Evolutionary conservation across 371 early-diverging fungal species (phyloP).

Genomic region (Mucor mucedo): DNA sequence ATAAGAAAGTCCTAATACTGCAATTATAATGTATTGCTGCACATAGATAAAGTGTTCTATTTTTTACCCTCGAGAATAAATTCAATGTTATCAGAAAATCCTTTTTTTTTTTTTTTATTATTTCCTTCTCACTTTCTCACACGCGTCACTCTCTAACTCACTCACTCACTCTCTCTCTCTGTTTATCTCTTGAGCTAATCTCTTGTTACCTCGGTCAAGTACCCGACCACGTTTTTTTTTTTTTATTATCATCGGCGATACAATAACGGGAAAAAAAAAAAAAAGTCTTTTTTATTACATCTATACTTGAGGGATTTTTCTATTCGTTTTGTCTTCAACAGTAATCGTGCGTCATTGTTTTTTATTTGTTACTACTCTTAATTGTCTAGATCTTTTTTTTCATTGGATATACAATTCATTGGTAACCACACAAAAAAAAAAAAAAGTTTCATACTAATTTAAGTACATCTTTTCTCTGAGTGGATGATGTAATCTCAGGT

Average conservation of each 20-base stretch:
- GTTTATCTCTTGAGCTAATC: neutral
- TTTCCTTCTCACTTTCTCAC: neutral
- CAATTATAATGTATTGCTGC: constrained; percentile 12
- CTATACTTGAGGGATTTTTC: constrained; percentile 21
- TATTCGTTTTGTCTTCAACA: neutral
- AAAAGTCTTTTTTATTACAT: neutral
- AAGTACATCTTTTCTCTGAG: neutral
- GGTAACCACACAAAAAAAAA: neutral
- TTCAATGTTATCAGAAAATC: neutral
- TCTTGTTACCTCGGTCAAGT: constrained; percentile 15
- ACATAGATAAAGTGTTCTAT: constrained; percentile 13
- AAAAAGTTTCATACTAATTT: constrained; percentile 2
- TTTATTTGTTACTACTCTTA: neutral
- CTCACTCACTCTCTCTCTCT: neutral
- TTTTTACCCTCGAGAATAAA: neutral
- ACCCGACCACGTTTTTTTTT: constrained; percentile 28
- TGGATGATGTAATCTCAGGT: constrained; percentile 10
- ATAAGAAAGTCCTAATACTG: constrained; percentile 4
- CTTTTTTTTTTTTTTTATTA: constrained; percentile 12
- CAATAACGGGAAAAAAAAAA: constrained; percentile 16
- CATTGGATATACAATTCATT: too few species aligned
- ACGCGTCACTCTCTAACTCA: neutral
- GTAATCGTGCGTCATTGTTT: too few species aligned
- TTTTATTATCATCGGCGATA: constrained; percentile 13
- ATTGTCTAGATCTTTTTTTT: too few species aligned